These are phyloP conservation scores for Aspergillus indologenus DNA, from an alignment of 495 filamentous ascomycete species.

Conservation along the genomic window DNA sequence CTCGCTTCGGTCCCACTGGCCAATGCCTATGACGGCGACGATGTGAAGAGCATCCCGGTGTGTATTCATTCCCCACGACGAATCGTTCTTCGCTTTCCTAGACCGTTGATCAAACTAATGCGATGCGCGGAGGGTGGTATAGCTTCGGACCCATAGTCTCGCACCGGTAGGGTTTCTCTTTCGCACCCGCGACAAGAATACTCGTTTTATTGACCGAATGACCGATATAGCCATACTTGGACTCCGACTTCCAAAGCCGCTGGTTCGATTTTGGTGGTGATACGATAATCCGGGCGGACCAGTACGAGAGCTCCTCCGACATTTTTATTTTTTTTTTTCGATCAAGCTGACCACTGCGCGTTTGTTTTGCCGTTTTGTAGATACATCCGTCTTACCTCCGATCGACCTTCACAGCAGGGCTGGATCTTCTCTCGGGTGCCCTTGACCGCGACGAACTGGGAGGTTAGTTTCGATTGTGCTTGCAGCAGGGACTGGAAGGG, in stretches of 20 bases:
- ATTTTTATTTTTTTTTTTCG: no score
- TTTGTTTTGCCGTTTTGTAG: slow-evolving; percentile 36
- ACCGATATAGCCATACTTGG: slow-evolving; percentile 98
- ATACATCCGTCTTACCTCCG: slow-evolving; percentile 89
- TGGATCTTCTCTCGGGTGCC: slow-evolving; percentile 94
- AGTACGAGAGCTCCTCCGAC: no score
- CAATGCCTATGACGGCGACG: slow-evolving; percentile 35
- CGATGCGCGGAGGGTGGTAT: slow-evolving; percentile 10
- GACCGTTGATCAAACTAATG: no score
- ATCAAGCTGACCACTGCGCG: slow-evolving; percentile 6
- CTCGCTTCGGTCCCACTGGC: slow-evolving; percentile 29
- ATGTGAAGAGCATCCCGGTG: slow-evolving; percentile 58
- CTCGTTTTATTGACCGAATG: slow-evolving; percentile 4
- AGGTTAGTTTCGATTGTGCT: slow-evolving; percentile 49
- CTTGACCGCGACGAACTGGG: slow-evolving; percentile 97
- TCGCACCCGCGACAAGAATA: no score
- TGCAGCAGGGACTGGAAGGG: background rate
- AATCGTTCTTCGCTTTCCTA: no score
- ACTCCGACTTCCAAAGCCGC: slow-evolving; percentile 96
- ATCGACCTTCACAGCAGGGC: slow-evolving; percentile 83
- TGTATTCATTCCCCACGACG: no score
- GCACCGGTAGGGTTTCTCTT: slow-evolving; percentile 40
- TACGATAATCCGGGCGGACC: slow-evolving; percentile 87
- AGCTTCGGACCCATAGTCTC: slow-evolving; percentile 79
- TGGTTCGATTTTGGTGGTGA: slow-evolving; percentile 99